Evolutionary conservation across 2,329 filamentous ascomycete genomes (phyloP), one percentile per base, ranked within the genome.

Genomic region (Trichoderma asperellum): DNA sequence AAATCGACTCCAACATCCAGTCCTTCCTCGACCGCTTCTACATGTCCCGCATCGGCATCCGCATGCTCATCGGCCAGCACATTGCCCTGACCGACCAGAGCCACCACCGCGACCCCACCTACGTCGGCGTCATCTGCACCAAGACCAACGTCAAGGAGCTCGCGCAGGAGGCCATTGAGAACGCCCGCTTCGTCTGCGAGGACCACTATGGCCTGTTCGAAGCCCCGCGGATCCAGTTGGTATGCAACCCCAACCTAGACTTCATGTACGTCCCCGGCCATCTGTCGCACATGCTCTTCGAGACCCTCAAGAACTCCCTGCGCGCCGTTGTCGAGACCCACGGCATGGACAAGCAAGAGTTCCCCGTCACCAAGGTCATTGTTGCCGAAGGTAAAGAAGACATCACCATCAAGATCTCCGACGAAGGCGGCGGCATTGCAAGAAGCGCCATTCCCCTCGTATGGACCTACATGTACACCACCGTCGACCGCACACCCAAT

Each of bases 391-490:
- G 96, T 70, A 95, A 96, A 79, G 96, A 99, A 81, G 96, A 99
- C 77, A 99, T 99, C 76, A 99, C 96, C 5, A 97, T 99, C 84
- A 99, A 99, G 83, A 92, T 99, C 75, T 93, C 92, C 5, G 96
- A 99, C 79, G 96, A 99, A 82, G 96, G 96, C 70, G 96, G 96
- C 72, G 96, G 96, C 71, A 98, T 99, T 65, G 94, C 96, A 0
- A 86, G 96, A 76, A 96, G 92, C 75, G 89, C 93, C 64, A 98
- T 99, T 72, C 96, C 96, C 5, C 86, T 99, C 16, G 96, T 98
- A n/a, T 99, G 96, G 96, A 99, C 96, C 14, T 99, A 99, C 80
- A 99, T 98, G 96, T 99, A 99, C 80, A 99, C 96, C 43, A 99
- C 96, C 2, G 96, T 99, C 73, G 96, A 98, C 80, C 90, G 94